phyloP scores from a whole-genome alignment of 768 basidiomycete species.

The Trametes cingulata region DNA sequence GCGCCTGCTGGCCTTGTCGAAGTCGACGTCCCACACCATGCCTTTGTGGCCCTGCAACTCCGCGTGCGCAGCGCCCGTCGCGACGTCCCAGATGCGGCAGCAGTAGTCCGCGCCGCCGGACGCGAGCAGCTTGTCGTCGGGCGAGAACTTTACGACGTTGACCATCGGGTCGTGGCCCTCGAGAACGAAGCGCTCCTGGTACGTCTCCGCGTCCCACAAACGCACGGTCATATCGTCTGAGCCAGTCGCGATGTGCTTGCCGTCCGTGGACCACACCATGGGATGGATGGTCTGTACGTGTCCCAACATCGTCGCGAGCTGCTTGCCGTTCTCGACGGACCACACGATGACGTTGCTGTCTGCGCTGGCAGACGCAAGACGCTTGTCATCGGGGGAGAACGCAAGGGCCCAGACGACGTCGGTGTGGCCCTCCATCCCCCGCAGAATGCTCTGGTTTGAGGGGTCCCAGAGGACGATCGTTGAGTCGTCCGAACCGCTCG shows the following conservation, averaged over 20 bases:
- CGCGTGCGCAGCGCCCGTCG: slow-evolving; percentile 33
- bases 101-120: slow-evolving; percentile 2
- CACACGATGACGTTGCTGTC: slow-evolving; percentile 9
- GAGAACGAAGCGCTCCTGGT: slow-evolving; percentile 1
- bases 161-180: slow-evolving; percentile 10
- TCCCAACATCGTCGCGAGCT: slow-evolving; percentile 4
- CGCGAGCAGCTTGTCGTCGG: slow-evolving; percentile 10
- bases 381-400: slow-evolving; percentile 24
- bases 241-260: slow-evolving; percentile 40
- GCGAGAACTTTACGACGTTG: slow-evolving; percentile 15
- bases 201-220: slow-evolving; percentile 17
- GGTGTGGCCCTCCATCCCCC: slow-evolving; percentile 12
- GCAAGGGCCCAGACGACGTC: slow-evolving; percentile 18
- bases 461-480: slow-evolving; percentile 18
- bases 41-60: slow-evolving; percentile 16
- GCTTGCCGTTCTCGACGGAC: slow-evolving; percentile 1
- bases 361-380: slow-evolving; percentile 12
- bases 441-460: background rate
- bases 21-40: slow-evolving; percentile 34
- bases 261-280: slow-evolving; percentile 17
- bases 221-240: slow-evolving; percentile 45
- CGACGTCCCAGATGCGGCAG: slow-evolving; percentile 38
- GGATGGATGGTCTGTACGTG: background rate
- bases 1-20: slow-evolving; percentile 9
- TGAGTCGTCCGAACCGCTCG: slow-evolving; percentile 15